These are phyloP conservation scores for Coemansia biformis DNA, from an alignment of 192 early-diverging fungal species.

Conservation along the genomic window DNA sequence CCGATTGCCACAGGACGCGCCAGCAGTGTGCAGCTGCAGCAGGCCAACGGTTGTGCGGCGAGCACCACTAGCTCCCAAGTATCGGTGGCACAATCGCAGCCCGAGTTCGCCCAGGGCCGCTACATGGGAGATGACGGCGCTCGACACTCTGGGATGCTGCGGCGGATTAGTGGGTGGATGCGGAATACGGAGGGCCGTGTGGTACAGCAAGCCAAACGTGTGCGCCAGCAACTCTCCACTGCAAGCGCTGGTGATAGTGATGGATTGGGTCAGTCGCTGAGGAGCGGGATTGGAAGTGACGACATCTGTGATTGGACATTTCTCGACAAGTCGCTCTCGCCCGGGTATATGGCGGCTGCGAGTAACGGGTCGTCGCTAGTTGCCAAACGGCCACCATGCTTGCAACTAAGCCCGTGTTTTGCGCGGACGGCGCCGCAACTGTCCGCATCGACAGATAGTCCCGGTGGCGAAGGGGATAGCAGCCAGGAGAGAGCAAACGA, in stretches of 20 bases:
- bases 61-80: too few relatives aligned
- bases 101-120: neutral
- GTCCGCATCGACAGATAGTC: too few relatives aligned
- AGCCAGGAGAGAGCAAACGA: neutral
- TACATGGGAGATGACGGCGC: slow-evolving; percentile 3
- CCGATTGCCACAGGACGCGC: slow-evolving; percentile 10
- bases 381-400: too few relatives aligned
- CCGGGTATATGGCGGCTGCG: too few relatives aligned
- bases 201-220: slow-evolving; percentile 18
- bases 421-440: too few relatives aligned
- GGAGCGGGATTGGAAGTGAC: neutral
- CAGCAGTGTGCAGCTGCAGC: slow-evolving; percentile 22
- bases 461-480: too few relatives aligned
- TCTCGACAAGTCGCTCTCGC: slow-evolving; percentile 12
- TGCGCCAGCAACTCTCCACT: slow-evolving; percentile 1
- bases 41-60: too few relatives aligned
- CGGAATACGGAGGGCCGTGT: slow-evolving; percentile 12
- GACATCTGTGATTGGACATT: slow-evolving; percentile 43
- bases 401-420: too few relatives aligned
- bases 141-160: slow-evolving; percentile 9
- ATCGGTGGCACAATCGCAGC: slow-evolving; percentile 12
- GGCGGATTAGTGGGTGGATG: slow-evolving; percentile 44
- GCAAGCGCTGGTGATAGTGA: too few relatives aligned
- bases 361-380: too few relatives aligned
- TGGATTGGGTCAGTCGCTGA: neutral